Evolutionary conservation across 2,329 filamentous ascomycete genomes (phyloP), one percentile per base, ranked within the genome.

Genomic region (Epichloe bromicola): DNA sequence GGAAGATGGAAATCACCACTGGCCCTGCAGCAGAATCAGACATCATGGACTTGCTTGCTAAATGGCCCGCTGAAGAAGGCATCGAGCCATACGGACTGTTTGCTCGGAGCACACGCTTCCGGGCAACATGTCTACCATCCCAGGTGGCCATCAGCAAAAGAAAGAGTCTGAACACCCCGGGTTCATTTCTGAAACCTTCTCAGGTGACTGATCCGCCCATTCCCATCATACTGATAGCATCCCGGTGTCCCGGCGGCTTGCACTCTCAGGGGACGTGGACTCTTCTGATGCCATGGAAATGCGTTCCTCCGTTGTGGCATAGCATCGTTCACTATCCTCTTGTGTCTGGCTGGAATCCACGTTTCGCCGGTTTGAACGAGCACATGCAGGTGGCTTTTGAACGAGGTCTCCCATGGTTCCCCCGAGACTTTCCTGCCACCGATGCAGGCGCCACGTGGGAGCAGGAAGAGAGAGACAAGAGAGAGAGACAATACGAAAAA

Each of bases 241-340:
- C 78, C 11, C 76, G 80, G 3, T 64, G 74, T 10, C 63, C 68
- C 11, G 59, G 64, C 1, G 67, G 68, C 38, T 70, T 66, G 11
- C 76, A 75, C 45, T 70, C 73, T 1, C 81, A 85, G 46, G 84
- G 85, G 0, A 82, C 75, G 0, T 97, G 89, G 88, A 93, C 83
- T 0, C 64, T 97, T 1, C 73, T 97, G 23, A 75, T 93, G 3
- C 93, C 93, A 0, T 96, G 91, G 88, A 89, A 87, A 62, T 95
- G 87, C 59, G 85, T 97, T 37, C 73, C 81, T 37, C 80, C 88
- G 0, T 74, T 96, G 34, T 98, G 93, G 93, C 85, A 91, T 59
- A 82, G 80, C 45, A 69, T 97, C 14, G 84, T 95, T 68, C 88
- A 88, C 61, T 88, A 83, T 53, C 87, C 88, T 0, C 73, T 94